Percentiles rank a stretch among this genome's conserved stretches.
phyloP scores from a whole-genome alignment of 257 asterid species.

The Prunella vulgaris region DNA sequence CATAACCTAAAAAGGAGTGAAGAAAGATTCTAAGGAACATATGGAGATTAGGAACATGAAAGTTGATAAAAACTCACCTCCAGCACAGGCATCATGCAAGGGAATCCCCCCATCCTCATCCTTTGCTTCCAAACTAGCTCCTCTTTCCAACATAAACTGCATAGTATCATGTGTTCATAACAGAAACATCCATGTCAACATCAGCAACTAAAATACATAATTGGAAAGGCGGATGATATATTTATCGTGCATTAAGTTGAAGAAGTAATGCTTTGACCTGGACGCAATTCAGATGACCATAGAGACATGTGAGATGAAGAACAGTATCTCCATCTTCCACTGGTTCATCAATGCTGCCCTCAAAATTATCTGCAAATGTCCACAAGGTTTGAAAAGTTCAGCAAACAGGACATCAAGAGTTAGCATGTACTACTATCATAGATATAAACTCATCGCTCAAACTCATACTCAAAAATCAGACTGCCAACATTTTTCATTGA shows the following conservation, averaged over 20 bases:
- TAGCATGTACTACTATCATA: not conserved
- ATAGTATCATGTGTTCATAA: not conserved
- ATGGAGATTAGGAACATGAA: not conserved
- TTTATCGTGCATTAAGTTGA: not conserved
- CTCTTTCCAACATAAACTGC: constrained; percentile 78
- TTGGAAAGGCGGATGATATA: not conserved
- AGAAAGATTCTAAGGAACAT: not conserved
- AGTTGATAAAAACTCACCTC: constrained; percentile 43
- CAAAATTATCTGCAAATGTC: constrained; percentile 47
- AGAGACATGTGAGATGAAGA: constrained; percentile 86
- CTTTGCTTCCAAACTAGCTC: constrained; percentile 72
- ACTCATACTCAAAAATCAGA: constrained; percentile 28
- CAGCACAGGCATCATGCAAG: constrained; percentile 95
- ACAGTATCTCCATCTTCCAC: constrained; percentile 94
- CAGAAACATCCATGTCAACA: not conserved
- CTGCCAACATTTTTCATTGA: not conserved
- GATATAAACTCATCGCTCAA: not conserved
- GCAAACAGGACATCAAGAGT: not conserved
- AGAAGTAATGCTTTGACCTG: constrained; percentile 45
- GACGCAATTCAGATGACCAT: constrained; percentile 75
- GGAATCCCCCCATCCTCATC: constrained; percentile 93
- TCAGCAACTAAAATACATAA: not conserved
- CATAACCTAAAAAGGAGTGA: constrained; percentile 44
- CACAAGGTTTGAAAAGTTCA: constrained; percentile 17
- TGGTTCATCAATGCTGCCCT: constrained; percentile 71